Conservation (phyloP, 1,284 basidiomycete species). For the Trichosporon inkin region DNA sequence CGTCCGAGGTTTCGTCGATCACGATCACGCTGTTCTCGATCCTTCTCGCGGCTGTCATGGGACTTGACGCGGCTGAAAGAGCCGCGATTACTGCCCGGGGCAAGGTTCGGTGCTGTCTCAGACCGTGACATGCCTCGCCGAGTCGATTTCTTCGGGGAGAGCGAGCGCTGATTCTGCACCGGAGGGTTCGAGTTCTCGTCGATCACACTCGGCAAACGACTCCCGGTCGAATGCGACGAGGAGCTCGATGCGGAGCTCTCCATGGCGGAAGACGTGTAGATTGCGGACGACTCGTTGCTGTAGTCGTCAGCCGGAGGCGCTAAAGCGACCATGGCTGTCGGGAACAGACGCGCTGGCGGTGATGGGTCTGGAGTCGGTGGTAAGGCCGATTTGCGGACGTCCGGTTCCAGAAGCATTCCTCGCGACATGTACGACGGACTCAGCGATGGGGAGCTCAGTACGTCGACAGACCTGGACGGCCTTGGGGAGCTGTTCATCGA, state of each 20-base stretch:
- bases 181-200: conserved; percentile 3
- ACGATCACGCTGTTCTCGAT: conserved; percentile 14
- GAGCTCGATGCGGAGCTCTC: conserved; percentile 10
- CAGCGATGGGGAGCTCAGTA: not conserved
- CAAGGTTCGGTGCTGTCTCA: not conserved
- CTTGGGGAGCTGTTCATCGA: not conserved
- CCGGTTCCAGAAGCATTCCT: conserved; percentile 8
- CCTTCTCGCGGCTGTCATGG: conserved; percentile 13
- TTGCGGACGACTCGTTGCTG: conserved; percentile 4
- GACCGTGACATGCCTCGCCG: not conserved
- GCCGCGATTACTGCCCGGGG: not conserved
- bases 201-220: conserved; percentile 7
- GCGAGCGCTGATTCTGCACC: not conserved
- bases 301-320: conserved; percentile 31
- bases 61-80: conserved; percentile 14
- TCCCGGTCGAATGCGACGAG: conserved; percentile 13
- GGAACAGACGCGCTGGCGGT: conserved; percentile 19
- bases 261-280: not conserved
- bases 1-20: conserved; percentile 9
- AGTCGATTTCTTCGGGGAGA: conserved; percentile 15
- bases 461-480: conserved; percentile 7
- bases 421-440: not conserved
- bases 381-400: conserved; percentile 26
- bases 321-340: conserved; percentile 27
- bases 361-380: conserved; percentile 38